These are phyloP conservation scores for Quercus gilva DNA, from an alignment of 306 rosid genomes.

Conservation along the genomic window DNA sequence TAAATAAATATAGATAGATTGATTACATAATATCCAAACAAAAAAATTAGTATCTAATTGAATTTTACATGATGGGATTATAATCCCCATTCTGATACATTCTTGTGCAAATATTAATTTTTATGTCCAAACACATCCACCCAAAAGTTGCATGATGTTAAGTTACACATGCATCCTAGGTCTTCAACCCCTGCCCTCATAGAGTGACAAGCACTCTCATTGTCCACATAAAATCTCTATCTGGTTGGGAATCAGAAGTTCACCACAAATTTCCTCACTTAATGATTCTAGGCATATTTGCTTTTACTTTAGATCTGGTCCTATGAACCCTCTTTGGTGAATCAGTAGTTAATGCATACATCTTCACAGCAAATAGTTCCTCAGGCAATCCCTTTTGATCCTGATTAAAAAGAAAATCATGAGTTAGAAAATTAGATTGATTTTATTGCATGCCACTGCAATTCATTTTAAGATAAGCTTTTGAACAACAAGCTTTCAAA, in stretches of 20 bases:
- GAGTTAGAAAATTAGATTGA: background rate
- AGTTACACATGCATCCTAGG: no score
- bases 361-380: constrained; percentile 82
- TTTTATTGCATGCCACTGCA: background rate
- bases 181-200: no score
- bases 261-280: constrained; percentile 39
- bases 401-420: constrained; percentile 38
- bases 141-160: no score
- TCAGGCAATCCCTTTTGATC: constrained; percentile 85
- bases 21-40: no score
- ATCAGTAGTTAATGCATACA: constrained; percentile 75
- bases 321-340: constrained; percentile 58
- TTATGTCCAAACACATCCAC: no score
- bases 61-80: no score
- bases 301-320: constrained; percentile 48
- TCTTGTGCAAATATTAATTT: no score
- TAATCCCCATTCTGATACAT: no score
- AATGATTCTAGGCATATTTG: constrained; percentile 74
- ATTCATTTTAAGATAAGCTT: background rate
- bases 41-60: no score
- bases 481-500: background rate
- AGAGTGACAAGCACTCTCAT: no score
- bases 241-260: background rate
- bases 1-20: no score
- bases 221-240: background rate